A percentile compares a stretch with the other conserved stretches of the same genome.
These are phyloP conservation scores for Candida sithepensis DNA, from an alignment of 805 yeast genomes.

Conservation along the genomic window DNA sequence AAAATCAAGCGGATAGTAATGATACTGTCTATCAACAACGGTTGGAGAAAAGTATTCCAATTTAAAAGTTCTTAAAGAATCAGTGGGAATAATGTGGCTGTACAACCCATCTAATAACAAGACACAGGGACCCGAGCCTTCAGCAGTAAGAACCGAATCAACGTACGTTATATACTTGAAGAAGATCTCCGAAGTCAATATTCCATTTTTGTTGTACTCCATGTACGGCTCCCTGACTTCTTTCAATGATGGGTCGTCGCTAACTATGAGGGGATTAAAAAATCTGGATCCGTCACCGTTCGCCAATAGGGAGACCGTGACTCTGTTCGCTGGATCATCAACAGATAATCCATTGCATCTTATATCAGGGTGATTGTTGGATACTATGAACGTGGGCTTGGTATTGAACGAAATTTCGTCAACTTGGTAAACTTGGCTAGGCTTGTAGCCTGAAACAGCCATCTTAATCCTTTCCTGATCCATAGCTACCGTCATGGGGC, in stretches of 20 bases:
- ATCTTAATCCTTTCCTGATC: conserved; percentile 25
- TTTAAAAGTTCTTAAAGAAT: conserved; percentile 25
- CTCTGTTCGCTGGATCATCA: conserved; percentile 14
- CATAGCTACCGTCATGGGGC: conserved; percentile 12
- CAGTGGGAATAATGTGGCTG: conserved; percentile 34
- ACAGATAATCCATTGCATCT: conserved; percentile 10
- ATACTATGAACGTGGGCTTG: conserved; percentile 19
- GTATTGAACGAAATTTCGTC: conserved; percentile 33
- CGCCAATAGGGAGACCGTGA: conserved; percentile 25
- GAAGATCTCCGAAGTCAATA: conserved; percentile 26
- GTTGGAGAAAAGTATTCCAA: conserved; percentile 28
- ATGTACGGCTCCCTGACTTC: conserved; percentile 11
- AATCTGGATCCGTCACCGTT: conserved; percentile 29
- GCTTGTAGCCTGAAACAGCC: conserved; percentile 13
- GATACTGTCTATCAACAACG: conserved; percentile 12
- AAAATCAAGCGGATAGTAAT: conserved; percentile 30
- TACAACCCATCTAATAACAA: conserved; percentile 33
- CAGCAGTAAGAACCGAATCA: conserved; percentile 9
- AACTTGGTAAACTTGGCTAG: conserved; percentile 32
- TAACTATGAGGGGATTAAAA: conserved; percentile 28
- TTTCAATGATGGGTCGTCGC: conserved; percentile 14
- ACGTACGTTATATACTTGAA: conserved; percentile 21
- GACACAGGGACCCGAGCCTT: conserved; percentile 20
- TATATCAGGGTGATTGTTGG: conserved; percentile 6
- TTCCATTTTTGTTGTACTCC: conserved; percentile 21